Percentiles rank a stretch among this genome's conserved stretches.
Conservation (phyloP, 805 yeast species). For the Lipomyces yamanashiensis region DNA sequence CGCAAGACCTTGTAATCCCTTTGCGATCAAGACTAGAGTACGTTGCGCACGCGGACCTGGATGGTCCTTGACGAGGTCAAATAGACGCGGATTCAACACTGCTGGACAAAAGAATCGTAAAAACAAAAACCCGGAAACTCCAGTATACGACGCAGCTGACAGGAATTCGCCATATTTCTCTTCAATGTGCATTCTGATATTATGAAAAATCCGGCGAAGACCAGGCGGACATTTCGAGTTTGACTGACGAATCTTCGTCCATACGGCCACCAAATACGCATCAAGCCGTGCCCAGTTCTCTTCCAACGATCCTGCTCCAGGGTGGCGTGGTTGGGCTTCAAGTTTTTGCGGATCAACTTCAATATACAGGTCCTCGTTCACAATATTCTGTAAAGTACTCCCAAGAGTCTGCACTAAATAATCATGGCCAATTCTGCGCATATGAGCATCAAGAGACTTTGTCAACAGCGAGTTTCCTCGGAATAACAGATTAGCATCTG, state of each 20-base stretch:
- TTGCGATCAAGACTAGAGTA: conserved; percentile 80
- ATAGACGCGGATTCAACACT: conserved; percentile 83
- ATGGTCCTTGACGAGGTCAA: conserved; percentile 70
- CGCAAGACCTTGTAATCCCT: conserved; percentile 76
- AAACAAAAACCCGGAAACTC: conserved; percentile 82
- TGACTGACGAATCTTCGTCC: conserved; percentile 68
- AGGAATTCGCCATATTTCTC: conserved; percentile 34
- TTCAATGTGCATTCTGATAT: conserved; percentile 65
- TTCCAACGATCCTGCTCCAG: conserved; percentile 35
- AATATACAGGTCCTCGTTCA: conserved; percentile 57
- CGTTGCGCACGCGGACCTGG: conserved; percentile 74
- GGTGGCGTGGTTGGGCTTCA: conserved; percentile 40
- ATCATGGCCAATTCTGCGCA: conserved; percentile 76
- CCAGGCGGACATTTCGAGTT: conserved; percentile 75
- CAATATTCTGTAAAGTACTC: conserved; percentile 61
- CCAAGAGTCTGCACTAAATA: conserved; percentile 76
- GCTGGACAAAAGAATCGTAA: conserved; percentile 90
- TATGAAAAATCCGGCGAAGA: conserved; percentile 66
- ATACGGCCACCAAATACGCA: conserved; percentile 48
- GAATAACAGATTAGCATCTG: conserved; percentile 62
- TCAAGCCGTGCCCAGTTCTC: conserved; percentile 38
- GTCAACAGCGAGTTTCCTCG: conserved; percentile 86
- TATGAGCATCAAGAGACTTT: conserved; percentile 76
- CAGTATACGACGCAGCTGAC: conserved; percentile 57
- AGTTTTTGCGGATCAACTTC: conserved; percentile 81